Evolutionary conservation across 202 grass and related monocot species (phyloP), one percentile per base, ranked within the genome.

Genomic region (Panicum virgatum): DNA sequence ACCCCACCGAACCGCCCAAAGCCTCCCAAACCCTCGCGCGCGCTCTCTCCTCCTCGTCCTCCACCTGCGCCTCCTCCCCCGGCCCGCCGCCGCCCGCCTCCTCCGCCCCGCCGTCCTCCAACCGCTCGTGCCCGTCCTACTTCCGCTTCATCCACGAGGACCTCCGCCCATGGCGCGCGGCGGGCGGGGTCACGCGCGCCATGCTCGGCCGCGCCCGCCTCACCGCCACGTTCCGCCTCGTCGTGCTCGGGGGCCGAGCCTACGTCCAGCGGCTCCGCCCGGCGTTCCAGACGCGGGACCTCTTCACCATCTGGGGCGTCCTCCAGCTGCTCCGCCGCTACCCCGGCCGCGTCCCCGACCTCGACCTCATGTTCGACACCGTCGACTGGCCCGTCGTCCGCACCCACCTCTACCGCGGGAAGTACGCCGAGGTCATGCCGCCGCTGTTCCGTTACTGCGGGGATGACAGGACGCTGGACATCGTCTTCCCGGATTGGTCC

Each of bases 131-230:
- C 89, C 92, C 95, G 1, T 81, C 80, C 79, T 94, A 92, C 84
- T 98, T 97, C 80, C 95, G 88, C 22, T 94, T 90, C 88, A 98
- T 98, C 82, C 84, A 94, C 78, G 90, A 94, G 74, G 95, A 98
- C 79, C 88, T 98, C 73, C 86, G 78, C 44, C 95, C 90, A 76
- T 98, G 95, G 92, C 84, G 86, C 74, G 79, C 14, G 4, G 83
- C 86, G 23, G 84, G 83, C 11, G 92, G 95, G 25, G 65, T 98
- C 90, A 94, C 88, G 39, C 73, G 78, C 63, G 88, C 89, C 56
- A 92, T 91, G 95, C 76, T 97, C 48, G 72, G 67, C 48, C 85
- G 76, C 12, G 90, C 88, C 23, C 69, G 76, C 58, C 76, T 56
- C 23, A 81, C 83, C 25, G 93, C 90, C 26, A 90, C 72, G 23